Evolutionary conservation across 2,329 filamentous ascomycete species (phyloP).

Genomic region (Talaromyces funiculosus): DNA sequence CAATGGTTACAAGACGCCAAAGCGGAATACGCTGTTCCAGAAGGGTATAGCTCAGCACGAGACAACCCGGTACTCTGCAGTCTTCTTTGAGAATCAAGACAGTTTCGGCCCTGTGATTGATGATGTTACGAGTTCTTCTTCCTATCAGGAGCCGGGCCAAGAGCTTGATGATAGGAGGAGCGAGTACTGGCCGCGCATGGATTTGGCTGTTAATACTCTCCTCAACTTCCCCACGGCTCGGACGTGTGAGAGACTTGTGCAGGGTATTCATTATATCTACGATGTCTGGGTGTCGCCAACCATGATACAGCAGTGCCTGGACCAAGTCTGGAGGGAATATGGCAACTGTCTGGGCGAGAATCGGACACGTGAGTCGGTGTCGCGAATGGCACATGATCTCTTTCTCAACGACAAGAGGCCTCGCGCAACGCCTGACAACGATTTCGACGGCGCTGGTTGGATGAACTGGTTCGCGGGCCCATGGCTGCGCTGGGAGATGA

Average conservation of each 20-base stretch:
- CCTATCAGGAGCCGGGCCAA: neutral
- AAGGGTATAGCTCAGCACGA: neutral
- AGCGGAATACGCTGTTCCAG: neutral
- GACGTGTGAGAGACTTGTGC: neutral
- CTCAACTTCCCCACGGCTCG: neutral
- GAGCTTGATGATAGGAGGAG: neutral
- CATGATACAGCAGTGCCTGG: conserved; percentile 2
- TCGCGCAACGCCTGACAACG: neutral
- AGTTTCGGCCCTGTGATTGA: neutral
- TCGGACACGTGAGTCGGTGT: neutral
- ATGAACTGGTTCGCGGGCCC: conserved; percentile 5
- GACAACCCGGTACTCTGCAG: neutral
- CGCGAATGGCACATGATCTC: neutral
- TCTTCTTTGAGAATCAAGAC: neutral
- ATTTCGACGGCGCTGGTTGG: neutral
- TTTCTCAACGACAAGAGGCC: neutral
- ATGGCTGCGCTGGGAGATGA: conserved; percentile 19
- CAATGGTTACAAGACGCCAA: neutral
- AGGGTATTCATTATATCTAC: neutral
- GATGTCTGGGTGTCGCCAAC: conserved; percentile 2
- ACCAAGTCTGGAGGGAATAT: conserved; percentile 2
- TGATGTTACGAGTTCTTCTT: neutral
- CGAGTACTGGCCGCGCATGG: neutral
- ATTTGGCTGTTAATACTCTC: neutral
- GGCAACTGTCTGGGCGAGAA: neutral